Base-by-base conservation (phyloP, 345 rosid species). In the Erysimum cheiranthoides region DNA sequence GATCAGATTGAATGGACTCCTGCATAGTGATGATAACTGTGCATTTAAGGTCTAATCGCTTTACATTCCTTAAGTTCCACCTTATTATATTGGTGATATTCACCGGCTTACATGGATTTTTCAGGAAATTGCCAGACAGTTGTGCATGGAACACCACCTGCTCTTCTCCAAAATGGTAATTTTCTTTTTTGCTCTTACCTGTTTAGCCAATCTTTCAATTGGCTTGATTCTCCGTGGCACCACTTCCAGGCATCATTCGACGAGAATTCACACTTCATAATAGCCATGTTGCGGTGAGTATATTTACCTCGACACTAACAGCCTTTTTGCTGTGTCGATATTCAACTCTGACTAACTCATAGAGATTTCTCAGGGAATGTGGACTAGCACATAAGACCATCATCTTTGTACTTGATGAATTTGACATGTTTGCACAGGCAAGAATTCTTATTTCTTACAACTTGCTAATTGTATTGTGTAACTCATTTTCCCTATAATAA, bases 381-480 rank as follows among this genome's bases (percentile, higher is more conserved):
- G 97, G 97, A 76, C 80, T 92, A 71, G 93, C 97, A 7, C 97
- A 95, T 84, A 95, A 89, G 81, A 95, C 99, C 21, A 80, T 92
- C 35, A 84, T 88, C 68, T 95, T 95, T 80, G 86, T 83, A 73
- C 91, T 95, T 75, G 88, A 90, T 77, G 97, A 95, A 78, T 95
- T 95, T 80, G 97, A 95, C 80, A 83, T 82, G 80, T 94, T 94
- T 83, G 91, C 93, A 68, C 98, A 90, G 97, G 98, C 88, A 85
- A 85, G 76, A 76, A 35, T 53, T 60, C 50, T 66, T 39, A 46
- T 42, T 47, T 64, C 42, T 25, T 49, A 54, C 38, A 34, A 4
- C 14, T 57, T 49, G 35, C 64, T 60, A 3, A 18, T 31, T 60
- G 10, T 68, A 39, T 68, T 18, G 8, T 14, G 8, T 28, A 25